A percentile compares a stretch with the other conserved stretches of the same genome.
Evolutionary conservation across 768 basidiomycete species (phyloP).

Genomic region (Daedaleopsis nitida): DNA sequence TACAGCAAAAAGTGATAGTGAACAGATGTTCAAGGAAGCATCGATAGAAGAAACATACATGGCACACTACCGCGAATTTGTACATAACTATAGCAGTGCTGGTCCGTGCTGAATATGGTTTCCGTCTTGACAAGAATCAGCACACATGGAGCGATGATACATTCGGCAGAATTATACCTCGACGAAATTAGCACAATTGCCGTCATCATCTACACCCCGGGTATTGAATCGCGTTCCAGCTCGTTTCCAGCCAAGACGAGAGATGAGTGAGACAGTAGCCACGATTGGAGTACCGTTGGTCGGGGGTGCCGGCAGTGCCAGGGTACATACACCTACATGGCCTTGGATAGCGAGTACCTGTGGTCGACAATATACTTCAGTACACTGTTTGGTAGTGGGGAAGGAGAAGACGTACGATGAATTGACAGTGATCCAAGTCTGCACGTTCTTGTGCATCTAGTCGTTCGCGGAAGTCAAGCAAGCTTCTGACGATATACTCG

Average conservation of each 20-base stretch:
- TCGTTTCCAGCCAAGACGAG: constrained; percentile 89
- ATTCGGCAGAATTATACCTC: constrained; percentile 54
- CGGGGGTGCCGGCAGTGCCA: constrained; percentile 77
- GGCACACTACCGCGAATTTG: constrained; percentile 97
- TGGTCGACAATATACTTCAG: neutral
- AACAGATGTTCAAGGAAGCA: neutral
- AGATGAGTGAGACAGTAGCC: constrained; percentile 80
- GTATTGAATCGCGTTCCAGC: constrained; percentile 98
- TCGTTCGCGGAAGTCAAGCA: constrained; percentile 85
- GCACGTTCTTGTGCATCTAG: constrained; percentile 68
- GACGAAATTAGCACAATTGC: constrained; percentile 94
- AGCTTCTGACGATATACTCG: constrained; percentile 81
- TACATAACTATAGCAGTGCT: constrained; percentile 87
- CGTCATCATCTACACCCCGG: constrained; percentile 93
- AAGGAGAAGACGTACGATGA: constrained; percentile 61
- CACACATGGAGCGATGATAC: constrained; percentile 1
- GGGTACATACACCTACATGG: constrained; percentile 80
- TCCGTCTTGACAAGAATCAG: constrained; percentile 65
- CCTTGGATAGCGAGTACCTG: constrained; percentile 94
- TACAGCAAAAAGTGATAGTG: constrained; percentile 1
- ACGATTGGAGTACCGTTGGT: constrained; percentile 71
- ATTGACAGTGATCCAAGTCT: constrained; percentile 82
- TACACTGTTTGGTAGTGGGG: neutral
- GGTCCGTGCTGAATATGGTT: constrained; percentile 83
- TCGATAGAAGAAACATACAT: constrained; percentile 54